phyloP scores from a whole-genome alignment of 441 rosid species.

The Croton setiger region DNA sequence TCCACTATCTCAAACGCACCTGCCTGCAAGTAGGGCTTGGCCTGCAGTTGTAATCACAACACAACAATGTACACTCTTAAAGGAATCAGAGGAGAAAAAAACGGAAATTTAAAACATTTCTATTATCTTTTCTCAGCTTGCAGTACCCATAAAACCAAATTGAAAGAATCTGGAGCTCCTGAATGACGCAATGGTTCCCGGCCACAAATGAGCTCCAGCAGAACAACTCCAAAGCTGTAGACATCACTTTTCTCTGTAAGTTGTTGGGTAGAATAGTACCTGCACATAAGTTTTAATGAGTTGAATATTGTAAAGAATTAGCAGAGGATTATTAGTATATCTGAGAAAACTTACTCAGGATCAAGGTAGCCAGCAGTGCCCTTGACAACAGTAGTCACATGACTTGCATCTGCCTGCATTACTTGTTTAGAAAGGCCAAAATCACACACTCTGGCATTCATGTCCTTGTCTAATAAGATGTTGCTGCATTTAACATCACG shows the following conservation, averaged over 20 bases:
- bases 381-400: constrained; percentile 87
- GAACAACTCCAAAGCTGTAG: constrained; percentile 94
- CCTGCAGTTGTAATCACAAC: constrained; percentile 43
- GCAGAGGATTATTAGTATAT: neutral
- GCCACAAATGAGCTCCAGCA: constrained; percentile 89
- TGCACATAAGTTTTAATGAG: constrained; percentile 26
- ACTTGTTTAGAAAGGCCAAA: constrained; percentile 95
- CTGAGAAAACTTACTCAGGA: constrained; percentile 60
- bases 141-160: constrained; percentile 76
- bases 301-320: neutral
- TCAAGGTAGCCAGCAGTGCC: constrained; percentile 98
- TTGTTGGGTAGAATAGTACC: constrained; percentile 83
- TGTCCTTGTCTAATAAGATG: constrained; percentile 71
- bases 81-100: neutral
- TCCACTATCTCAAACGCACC: constrained; percentile 84
- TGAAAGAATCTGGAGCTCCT: constrained; percentile 92
- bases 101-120: no score
- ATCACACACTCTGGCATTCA: constrained; percentile 90
- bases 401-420: constrained; percentile 72
- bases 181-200: constrained; percentile 74
- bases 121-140: neutral
- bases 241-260: constrained; percentile 93
- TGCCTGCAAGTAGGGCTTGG: constrained; percentile 89
- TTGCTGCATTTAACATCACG: constrained; percentile 88
- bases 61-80: neutral